Evolutionary conservation across 306 rosid species (phyloP), one percentile per base, ranked within the genome.

Genomic region (Quercus aquifolioides): DNA sequence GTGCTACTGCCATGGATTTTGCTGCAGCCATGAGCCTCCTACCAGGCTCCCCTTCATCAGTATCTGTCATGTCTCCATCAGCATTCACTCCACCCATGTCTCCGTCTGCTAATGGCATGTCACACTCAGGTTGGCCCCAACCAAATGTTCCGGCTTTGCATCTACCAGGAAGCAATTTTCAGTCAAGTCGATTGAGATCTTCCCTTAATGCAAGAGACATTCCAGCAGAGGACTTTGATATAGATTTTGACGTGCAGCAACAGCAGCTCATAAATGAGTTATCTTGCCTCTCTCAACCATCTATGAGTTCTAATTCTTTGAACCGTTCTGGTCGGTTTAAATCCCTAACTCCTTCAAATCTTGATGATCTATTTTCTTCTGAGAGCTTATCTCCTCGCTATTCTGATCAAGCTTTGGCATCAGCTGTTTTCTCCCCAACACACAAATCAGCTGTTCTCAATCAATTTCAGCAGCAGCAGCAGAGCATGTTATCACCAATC

Each of bases 381-480:
- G 98, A 92, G 88, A 86, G 93, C 79, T 92, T 81, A 3, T 92
- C 98, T 62, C 98, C 98, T 55, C 87, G 97, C 43, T 94, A 83
- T 85, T 82, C 91, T 21, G 98, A 94, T 81, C 97, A 86, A 67
- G 59, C 92, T 62, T 65, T 93, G 91, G 78, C 83, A 71, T 87
- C 98, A 7, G 82, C 92, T 49, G 88, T 92, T 64, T 94, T 88
- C 79, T 94, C 98, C 43, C 98, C 98, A 1, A 92, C 94, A 43
- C 98, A 89, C 85, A 94, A 94, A 90, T 92, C 97, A 57, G 93
- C 94, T 0, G 79, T 94, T 77, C 80, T 90, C 77, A 89, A 88
- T 84, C 98, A 94, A 72, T 94, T 92, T 84, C 98, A 94, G 90
- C 98, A 92, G 84, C 98, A 91, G 85, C 98, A 92, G 77, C 97